A percentile compares a stretch with the other conserved stretches of the same genome.
Conservation (phyloP, 2,329 filamentous ascomycete genomes). For the Xylaria sp. region DNA sequence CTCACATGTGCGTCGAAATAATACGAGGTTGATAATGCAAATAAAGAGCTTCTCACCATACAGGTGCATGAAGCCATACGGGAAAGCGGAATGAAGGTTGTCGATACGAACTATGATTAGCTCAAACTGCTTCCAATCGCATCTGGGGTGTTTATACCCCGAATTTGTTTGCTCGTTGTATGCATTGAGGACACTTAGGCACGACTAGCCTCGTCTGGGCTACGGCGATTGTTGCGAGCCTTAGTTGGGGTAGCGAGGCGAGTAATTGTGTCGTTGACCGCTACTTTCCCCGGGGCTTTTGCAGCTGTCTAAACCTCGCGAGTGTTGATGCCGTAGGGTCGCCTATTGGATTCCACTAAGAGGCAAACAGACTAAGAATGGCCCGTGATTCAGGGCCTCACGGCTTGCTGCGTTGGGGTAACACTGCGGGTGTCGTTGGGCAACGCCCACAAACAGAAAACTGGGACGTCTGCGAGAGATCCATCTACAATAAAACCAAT, state of each 20-base stretch:
- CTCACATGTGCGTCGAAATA: slow-evolving; percentile 19
- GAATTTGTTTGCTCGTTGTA: slow-evolving; percentile 28
- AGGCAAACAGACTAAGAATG: slow-evolving; percentile 28
- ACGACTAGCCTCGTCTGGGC: slow-evolving; percentile 4
- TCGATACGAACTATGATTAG: slow-evolving; percentile 16
- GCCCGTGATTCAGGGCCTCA: slow-evolving; percentile 2
- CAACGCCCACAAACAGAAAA: neutral
- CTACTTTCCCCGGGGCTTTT: slow-evolving; percentile 16
- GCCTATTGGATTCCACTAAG: slow-evolving; percentile 7
- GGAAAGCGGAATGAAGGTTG: slow-evolving; percentile 29
- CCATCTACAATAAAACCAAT: slow-evolving; percentile 11
- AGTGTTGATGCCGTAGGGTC: slow-evolving; percentile 6
- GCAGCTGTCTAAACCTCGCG: slow-evolving; percentile 8
- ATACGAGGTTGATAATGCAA: slow-evolving; percentile 1
- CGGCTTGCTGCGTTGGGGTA: slow-evolving; percentile 31
- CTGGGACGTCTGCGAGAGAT: slow-evolving; percentile 4
- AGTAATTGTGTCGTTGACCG: slow-evolving; percentile 29
- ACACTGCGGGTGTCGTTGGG: slow-evolving; percentile 12
- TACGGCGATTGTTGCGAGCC: slow-evolving; percentile 11
- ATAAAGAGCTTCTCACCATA: slow-evolving; percentile 18
- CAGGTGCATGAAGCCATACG: slow-evolving; percentile 17
- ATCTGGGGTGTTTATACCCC: slow-evolving; percentile 5
- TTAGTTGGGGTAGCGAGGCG: slow-evolving; percentile 11
- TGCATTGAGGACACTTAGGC: slow-evolving; percentile 12
- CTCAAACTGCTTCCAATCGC: neutral